Evolutionary conservation across 164 flowering plant genomes (phyloP).

Genomic region (Tinospora cordifolia): DNA sequence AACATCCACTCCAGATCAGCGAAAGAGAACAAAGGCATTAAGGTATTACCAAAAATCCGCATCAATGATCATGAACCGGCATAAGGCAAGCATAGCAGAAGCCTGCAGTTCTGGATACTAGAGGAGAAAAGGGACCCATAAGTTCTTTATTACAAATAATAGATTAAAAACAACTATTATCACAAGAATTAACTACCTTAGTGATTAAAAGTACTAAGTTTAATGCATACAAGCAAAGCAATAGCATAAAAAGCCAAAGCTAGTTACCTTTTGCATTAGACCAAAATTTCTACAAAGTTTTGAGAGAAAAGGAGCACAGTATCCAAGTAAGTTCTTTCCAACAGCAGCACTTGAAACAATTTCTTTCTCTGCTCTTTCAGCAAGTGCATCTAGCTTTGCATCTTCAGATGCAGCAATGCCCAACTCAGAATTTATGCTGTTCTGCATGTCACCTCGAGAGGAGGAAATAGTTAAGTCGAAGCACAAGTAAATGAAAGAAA

Average conservation of each 20-base stretch:
- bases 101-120: conserved; percentile 85
- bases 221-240: background rate
- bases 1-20: background rate
- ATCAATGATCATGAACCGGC: conserved; percentile 89
- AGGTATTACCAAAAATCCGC: conserved; percentile 71
- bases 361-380: conserved; percentile 82
- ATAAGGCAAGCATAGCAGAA: conserved; percentile 88
- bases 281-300: conserved; percentile 80
- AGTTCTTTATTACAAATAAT: conserved; percentile 9
- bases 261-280: conserved; percentile 79
- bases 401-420: conserved; percentile 92
- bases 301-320: conserved; percentile 66
- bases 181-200: background rate
- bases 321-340: conserved; percentile 68
- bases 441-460: conserved; percentile 24
- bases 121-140: conserved; percentile 14
- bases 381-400: conserved; percentile 65
- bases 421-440: conserved; percentile 72
- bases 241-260: conserved; percentile 1
- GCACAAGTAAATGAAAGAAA: background rate
- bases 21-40: background rate
- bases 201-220: background rate
- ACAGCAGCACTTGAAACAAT: conserved; percentile 53
- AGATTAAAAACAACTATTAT: background rate
- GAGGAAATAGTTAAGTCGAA: background rate